Evolutionary conservation across 805 yeast genomes (phyloP), one percentile per base, ranked within the genome.

Genomic region (Yarrowia sp.): DNA sequence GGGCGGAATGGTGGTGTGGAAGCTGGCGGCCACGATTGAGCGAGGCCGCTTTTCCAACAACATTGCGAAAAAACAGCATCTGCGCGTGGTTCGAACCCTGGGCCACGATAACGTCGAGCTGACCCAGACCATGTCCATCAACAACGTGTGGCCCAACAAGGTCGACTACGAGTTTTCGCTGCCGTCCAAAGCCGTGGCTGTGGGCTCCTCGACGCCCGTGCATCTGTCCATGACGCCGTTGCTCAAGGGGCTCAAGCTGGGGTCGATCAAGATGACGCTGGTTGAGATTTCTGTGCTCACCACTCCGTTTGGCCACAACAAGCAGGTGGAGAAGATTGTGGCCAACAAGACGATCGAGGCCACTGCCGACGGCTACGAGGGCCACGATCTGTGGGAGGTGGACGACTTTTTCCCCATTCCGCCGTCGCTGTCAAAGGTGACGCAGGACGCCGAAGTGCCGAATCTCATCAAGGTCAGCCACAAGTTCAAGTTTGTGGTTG

Each of bases 71-170:
- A 87, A 86, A 72, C 90, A 87, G 77, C 92, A 88, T 73, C 71
- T 95, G 2, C 85, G 97, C 70, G 87, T 95, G 10, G 86, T 95
- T 12, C 84, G 99, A 73, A 94, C 98, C 0, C 79, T 94, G 69
- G 87, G 97, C 1, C 85, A 96, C 0, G 98, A 94, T 76, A 85
- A 96, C 0, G 84, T 90, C 3, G 98, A 95, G 73, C 81, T 92
- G 30, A 84, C 96, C 0, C 98, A 94, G 76, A 91, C 98, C 0
- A 90, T 93, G 72, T 91, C 96, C 0, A 96, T 94, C 39, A 97
- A 92, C 74, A 94, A 94, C 76, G 88, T 93, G 0, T 94, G 98
- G 98, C 98, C 98, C 2, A 81, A 87, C 55, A 95, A 95, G 75
- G 91, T 94, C 39, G 98, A 94, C 74, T 94, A 94, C 76, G 85